phyloP scores from a whole-genome alignment of 2,329 filamentous ascomycete species.

The Ceratocystiopsis brevicomis region DNA sequence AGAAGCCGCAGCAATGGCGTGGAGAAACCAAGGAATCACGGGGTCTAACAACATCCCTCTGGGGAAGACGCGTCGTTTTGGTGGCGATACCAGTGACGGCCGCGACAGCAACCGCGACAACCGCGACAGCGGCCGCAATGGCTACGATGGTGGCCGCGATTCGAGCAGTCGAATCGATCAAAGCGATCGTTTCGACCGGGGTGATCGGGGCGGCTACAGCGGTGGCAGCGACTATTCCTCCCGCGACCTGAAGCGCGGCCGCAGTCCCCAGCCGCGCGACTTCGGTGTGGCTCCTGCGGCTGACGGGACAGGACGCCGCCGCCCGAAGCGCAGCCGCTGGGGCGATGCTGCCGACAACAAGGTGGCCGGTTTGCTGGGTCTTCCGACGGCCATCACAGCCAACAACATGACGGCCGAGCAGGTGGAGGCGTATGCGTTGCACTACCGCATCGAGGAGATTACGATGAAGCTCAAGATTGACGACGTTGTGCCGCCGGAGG shows the following conservation, averaged over 20 bases:
- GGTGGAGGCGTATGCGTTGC: constrained; percentile 88
- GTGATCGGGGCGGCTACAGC: constrained; percentile 11
- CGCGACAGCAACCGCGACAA: constrained; percentile 12
- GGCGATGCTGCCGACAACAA: constrained; percentile 96
- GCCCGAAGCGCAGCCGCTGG: constrained; percentile 98
- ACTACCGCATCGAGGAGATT: constrained; percentile 96
- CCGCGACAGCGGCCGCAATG: background rate
- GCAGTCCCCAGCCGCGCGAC: constrained; percentile 67
- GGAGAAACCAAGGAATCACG: constrained; percentile 68
- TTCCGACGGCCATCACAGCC: constrained; percentile 87
- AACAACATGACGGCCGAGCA: constrained; percentile 98
- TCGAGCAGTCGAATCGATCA: background rate
- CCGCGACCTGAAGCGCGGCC: constrained; percentile 60
- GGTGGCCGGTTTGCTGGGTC: constrained; percentile 89
- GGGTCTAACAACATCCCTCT: constrained; percentile 97
- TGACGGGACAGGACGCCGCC: constrained; percentile 14
- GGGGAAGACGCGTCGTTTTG: constrained; percentile 66
- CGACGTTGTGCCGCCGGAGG: constrained; percentile 93
- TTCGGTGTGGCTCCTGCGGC: no score
- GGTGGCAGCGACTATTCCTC: constrained; percentile 15
- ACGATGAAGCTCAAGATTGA: constrained; percentile 98
- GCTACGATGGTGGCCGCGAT: background rate
- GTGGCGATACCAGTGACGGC: constrained; percentile 26
- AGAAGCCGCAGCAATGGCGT: constrained; percentile 30
- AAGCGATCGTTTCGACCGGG: constrained; percentile 15